Conservation (phyloP, 2,329 filamentous ascomycete genomes). For the Xylaria multiplex region DNA sequence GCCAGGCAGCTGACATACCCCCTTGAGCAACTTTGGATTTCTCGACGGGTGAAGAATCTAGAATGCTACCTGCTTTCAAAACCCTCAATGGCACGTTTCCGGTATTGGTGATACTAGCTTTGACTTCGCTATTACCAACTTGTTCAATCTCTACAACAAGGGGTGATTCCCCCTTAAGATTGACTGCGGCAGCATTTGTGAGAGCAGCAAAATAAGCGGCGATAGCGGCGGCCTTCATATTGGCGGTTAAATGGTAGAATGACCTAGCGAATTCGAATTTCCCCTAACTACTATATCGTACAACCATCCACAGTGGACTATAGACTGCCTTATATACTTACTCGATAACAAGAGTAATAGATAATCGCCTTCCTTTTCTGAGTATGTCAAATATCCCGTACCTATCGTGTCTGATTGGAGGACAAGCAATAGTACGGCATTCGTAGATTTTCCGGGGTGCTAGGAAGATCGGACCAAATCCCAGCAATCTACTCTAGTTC, state of each 20-base stretch:
- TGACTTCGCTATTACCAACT: constrained; percentile 60
- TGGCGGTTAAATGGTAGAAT: not conserved
- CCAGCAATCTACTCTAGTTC: not conserved
- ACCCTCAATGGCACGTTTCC: constrained; percentile 58
- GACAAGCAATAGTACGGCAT: not conserved
- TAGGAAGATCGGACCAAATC: not conserved
- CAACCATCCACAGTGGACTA: not conserved
- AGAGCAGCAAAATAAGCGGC: constrained; percentile 14
- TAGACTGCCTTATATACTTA: constrained; percentile 1
- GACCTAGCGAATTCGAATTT: not conserved
- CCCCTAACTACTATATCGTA: not conserved
- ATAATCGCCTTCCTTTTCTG: constrained; percentile 14
- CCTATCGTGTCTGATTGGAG: constrained; percentile 6
- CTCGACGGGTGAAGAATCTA: constrained; percentile 60
- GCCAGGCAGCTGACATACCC: constrained; percentile 46
- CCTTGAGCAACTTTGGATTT: constrained; percentile 59
- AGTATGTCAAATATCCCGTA: not conserved
- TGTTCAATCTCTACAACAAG: constrained; percentile 56
- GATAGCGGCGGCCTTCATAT: constrained; percentile 22
- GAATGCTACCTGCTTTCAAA: constrained; percentile 61
- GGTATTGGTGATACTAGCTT: constrained; percentile 61
- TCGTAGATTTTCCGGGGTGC: constrained; percentile 8
- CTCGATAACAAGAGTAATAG: not conserved
- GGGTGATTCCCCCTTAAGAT: constrained; percentile 36
- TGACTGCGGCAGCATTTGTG: constrained; percentile 20